Conservation (phyloP, 352 stramenopile genomes). For the Phytophthora palmivora region DNA sequence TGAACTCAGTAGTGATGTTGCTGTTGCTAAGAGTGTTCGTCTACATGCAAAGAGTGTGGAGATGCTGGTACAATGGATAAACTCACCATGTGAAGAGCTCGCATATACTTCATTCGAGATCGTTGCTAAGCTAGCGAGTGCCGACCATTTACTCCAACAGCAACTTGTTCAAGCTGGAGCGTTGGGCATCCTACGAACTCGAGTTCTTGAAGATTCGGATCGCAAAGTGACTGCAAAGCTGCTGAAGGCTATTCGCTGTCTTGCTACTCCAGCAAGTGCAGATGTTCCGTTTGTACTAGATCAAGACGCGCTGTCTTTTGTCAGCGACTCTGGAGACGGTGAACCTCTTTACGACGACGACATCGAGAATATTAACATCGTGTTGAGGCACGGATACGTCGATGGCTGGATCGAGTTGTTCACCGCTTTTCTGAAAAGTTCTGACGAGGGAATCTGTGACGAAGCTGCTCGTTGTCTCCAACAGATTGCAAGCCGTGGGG, state of each 20-base stretch:
- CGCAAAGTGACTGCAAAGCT: slow-evolving; percentile 57
- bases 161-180: slow-evolving; percentile 48
- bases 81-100: slow-evolving; percentile 36
- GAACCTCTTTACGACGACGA: slow-evolving; percentile 68
- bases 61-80: slow-evolving; percentile 57
- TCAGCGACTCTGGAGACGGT: slow-evolving; percentile 57
- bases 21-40: slow-evolving; percentile 31
- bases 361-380: slow-evolving; percentile 51
- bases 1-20: slow-evolving; percentile 49
- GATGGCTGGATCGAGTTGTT: slow-evolving; percentile 86
- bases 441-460: slow-evolving; percentile 46
- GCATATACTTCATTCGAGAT: slow-evolving; percentile 51
- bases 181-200: slow-evolving; percentile 51
- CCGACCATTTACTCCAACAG: slow-evolving; percentile 39
- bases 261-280: slow-evolving; percentile 36
- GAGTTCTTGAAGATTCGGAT: slow-evolving; percentile 48
- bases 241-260: slow-evolving; percentile 54
- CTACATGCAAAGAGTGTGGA: slow-evolving; percentile 28
- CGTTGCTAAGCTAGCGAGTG: slow-evolving; percentile 45
- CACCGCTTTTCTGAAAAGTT: slow-evolving; percentile 60
- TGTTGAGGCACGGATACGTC: slow-evolving; percentile 59
- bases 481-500: slow-evolving; percentile 51
- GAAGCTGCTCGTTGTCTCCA: slow-evolving; percentile 68
- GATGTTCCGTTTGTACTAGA: slow-evolving; percentile 49
- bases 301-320: slow-evolving; percentile 64